Conservation (phyloP, 352 stramenopile species). For the Globisporangium lucens region DNA sequence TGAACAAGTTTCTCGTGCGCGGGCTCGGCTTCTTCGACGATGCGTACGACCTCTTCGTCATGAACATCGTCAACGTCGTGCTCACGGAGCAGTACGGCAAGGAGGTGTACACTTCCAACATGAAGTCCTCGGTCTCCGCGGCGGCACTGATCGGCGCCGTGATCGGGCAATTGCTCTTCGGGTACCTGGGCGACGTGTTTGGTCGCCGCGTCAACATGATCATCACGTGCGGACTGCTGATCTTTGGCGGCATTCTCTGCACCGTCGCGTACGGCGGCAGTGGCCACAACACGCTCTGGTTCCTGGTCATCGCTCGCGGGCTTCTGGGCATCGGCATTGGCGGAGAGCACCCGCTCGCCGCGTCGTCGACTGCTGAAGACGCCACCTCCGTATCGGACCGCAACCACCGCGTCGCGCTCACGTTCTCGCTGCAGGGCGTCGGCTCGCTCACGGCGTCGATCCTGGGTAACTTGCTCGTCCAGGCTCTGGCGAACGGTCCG, state of each 20-base stretch:
- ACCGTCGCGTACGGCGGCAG: constrained; percentile 40
- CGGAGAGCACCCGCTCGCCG: constrained; percentile 45
- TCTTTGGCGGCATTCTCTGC: constrained; percentile 63
- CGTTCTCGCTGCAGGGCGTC: constrained; percentile 64
- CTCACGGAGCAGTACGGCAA: constrained; percentile 71
- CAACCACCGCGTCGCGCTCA: constrained; percentile 49
- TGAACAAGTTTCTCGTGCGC: constrained; percentile 68
- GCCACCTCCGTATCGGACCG: constrained; percentile 37
- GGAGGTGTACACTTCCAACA: constrained; percentile 49
- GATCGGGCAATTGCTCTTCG: constrained; percentile 56
- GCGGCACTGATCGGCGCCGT: constrained; percentile 56
- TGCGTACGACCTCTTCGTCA: constrained; percentile 79
- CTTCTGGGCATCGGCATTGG: constrained; percentile 65
- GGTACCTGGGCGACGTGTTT: constrained; percentile 58
- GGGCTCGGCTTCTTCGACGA: constrained; percentile 80
- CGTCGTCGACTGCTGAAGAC: constrained; percentile 52
- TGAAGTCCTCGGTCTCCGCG: constrained; percentile 64
- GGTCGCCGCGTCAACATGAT: constrained; percentile 70
- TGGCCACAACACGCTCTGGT: constrained; percentile 44
- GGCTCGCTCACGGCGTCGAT: constrained; percentile 50
- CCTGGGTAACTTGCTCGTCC: constrained; percentile 60
- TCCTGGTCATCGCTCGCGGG: constrained; percentile 53
- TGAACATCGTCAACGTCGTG: constrained; percentile 81
- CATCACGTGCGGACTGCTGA: constrained; percentile 57
- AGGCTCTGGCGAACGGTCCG: constrained; percentile 36